phyloP scores from a whole-genome alignment of 2,329 filamentous ascomycete species.

The Epicoccum nigrum region DNA sequence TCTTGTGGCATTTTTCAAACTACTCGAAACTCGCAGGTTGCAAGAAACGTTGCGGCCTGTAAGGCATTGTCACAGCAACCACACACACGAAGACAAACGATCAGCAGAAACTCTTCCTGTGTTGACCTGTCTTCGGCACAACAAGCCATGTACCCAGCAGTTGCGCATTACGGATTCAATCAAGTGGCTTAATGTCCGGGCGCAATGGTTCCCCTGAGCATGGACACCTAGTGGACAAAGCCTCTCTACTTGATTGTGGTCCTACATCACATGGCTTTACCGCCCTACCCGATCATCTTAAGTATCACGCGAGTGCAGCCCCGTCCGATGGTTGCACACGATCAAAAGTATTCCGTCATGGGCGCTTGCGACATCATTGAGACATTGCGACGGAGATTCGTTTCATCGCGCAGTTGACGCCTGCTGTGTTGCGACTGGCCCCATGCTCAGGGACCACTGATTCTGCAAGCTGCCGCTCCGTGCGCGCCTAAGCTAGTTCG shows the following conservation, averaged over 20 bases:
- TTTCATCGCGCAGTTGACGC: slow-evolving; percentile 37
- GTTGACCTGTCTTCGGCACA: not conserved
- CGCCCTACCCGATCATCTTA: slow-evolving; percentile 1
- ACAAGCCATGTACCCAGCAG: slow-evolving; percentile 13
- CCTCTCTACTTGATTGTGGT: slow-evolving; percentile 10
- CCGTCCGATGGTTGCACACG: slow-evolving; percentile 7
- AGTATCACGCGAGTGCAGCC: slow-evolving; percentile 3
- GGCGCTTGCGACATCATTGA: slow-evolving; percentile 38
- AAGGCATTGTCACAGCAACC: not conserved
- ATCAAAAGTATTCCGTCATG: slow-evolving; percentile 2
- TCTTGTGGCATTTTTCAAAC: slow-evolving; percentile 12
- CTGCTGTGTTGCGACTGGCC: slow-evolving; percentile 31
- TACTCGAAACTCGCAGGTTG: slow-evolving; percentile 19
- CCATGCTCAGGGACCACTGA: slow-evolving; percentile 28
- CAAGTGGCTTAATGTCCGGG: slow-evolving; percentile 18
- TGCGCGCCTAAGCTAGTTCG: slow-evolving; percentile 31
- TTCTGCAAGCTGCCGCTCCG: slow-evolving; percentile 39
- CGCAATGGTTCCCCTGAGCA: slow-evolving; percentile 32
- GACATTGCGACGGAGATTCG: slow-evolving; percentile 29
- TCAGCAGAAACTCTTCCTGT: slow-evolving; percentile 11
- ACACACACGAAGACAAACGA: not conserved
- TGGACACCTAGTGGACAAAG: slow-evolving; percentile 30
- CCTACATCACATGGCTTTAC: slow-evolving; percentile 8
- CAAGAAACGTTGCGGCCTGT: slow-evolving; percentile 6
- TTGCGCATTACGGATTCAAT: slow-evolving; percentile 9